Base-by-base conservation (phyloP, 129 eudicot genomes). In the Sambucus nigra region DNA sequence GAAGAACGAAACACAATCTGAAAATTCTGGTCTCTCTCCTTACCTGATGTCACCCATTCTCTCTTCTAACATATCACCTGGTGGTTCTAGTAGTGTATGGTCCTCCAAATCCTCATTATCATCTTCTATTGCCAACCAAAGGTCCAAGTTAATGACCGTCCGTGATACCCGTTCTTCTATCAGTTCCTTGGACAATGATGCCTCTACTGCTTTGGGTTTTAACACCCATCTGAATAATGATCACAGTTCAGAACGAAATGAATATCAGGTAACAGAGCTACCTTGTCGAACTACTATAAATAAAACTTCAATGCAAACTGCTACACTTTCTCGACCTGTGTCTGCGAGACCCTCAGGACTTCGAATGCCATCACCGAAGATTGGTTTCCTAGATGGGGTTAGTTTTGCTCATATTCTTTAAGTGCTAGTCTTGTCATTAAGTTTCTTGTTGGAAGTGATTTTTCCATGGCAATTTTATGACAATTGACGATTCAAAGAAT, bases 361-460 rank as follows among this genome's bases (percentile, higher is more conserved):
- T 12, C 67, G 94, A 54, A 68, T 78, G 95, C 98, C 98, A 39
- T 85, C 98, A 31, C 88, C 95, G 2, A 91, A 85, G 65, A 81
- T 81, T 26, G 95, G 95, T 25, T 79, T 70, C 69, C 85, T 91
- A 62, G 95, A 85, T 68, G 98, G 88, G 93, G 98, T 91, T 26
- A 81, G 94, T 80, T 63, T 44, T 61, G 25, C 32, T 46, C 39
- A 32, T 27, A 35, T 35, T 35, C 4, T 35, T 35, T 29, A 24
- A 17, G 20, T 16, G 29, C 25, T 53, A 16, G 12, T 47, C 15
- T 53, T 47, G 23, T 29, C 21, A 22, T 9, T 2, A 35, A 35
- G 9, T 35, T 35, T 47, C 5, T 45, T 22, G 17, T 44, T 60
- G 23, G 15, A 5, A 26, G 23, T 47, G 27, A 21, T 47, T 33